Evolutionary conservation across 306 rosid genomes (phyloP).

Genomic region (Fagus crenata): DNA sequence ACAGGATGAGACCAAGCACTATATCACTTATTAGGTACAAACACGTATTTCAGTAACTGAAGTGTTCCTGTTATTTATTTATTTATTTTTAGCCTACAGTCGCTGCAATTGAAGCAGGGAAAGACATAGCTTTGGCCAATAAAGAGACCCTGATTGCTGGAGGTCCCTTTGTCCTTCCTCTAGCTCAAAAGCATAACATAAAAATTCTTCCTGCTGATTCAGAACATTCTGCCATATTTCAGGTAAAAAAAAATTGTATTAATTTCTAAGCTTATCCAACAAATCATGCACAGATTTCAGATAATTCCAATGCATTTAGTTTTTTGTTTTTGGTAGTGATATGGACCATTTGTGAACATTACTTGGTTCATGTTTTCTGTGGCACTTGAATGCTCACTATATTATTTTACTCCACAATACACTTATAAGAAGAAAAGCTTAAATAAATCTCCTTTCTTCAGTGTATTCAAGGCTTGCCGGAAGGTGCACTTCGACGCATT

Average conservation of each 20-base stretch:
- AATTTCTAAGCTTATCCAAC: constrained; percentile 8
- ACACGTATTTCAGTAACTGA: constrained; percentile 38
- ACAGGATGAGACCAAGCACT: neutral
- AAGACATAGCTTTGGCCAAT: constrained; percentile 98
- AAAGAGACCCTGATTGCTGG: constrained; percentile 98
- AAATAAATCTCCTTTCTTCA: constrained; percentile 41
- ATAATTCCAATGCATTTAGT: constrained; percentile 2
- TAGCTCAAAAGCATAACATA: constrained; percentile 86
- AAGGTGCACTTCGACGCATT: constrained; percentile 79
- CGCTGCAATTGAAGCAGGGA: constrained; percentile 98
- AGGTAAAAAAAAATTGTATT: constrained; percentile 47
- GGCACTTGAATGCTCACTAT: constrained; percentile 10
- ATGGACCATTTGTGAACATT: constrained; percentile 6
- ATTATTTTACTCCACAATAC: constrained; percentile 11
- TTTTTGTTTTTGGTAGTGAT: neutral
- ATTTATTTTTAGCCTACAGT: constrained; percentile 83
- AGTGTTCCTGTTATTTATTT: constrained; percentile 30
- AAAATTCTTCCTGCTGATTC: constrained; percentile 99
- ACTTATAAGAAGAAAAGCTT: constrained; percentile 27
- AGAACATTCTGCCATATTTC: constrained; percentile 98
- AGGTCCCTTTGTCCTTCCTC: constrained; percentile 99
- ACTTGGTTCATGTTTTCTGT: constrained; percentile 1
- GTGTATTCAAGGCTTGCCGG: constrained; percentile 97
- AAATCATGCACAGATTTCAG: constrained; percentile 11
- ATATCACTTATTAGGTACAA: constrained; percentile 1